Evolutionary conservation across 371 early-diverging fungal species (phyloP), one percentile per base, ranked within the genome.

Genomic region (Capniomyces stellatus): DNA sequence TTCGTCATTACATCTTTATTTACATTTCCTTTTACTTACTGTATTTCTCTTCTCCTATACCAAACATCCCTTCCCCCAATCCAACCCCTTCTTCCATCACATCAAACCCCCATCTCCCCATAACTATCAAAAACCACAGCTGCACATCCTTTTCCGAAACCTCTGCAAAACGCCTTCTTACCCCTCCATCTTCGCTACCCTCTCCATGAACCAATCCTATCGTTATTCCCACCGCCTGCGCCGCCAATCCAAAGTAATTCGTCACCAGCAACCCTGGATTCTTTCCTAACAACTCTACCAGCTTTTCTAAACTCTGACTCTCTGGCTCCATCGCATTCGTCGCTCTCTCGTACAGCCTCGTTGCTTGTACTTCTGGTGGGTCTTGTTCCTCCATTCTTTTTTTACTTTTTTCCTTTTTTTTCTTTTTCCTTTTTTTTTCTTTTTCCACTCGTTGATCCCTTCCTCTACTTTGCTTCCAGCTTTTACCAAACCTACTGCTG

Each of bases 81-180:
- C 21, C 15, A 8, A 48, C 48, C 18, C 29, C 27, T 31, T 48
- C 48, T 29, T 48, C 24, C 48, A 48, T 48, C 18, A 48, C 48
- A 6, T 48, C 48, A 19, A 48, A 24, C 3, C 48, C 48, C 48
- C 48, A 48, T 3, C 18, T 29, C 27, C 48, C 48, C 48, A 48
- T 48, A 24, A 24, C 30, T 18, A 48, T 48, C 25, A 48, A 4
- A 19, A 29, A 48, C 21, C 21, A 48, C 10, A 48, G 3, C 27
- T 48, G 48, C 18, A 19, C 10, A 24, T 48, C 25, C 15, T 28
- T 29, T 10, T 25, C 6, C 3, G 48, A 19, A 12, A 24, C 48
- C 3, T 15, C 15, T 4, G 48, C 29, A 24, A 19, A 48, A 12
- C 24, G 10, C n/a, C n/a, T n/a, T n/a, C n/a, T n/a, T n/a, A n/a